Base-by-base conservation (phyloP, 2,329 filamentous ascomycete species). In the Colletotrichum navitas region DNA sequence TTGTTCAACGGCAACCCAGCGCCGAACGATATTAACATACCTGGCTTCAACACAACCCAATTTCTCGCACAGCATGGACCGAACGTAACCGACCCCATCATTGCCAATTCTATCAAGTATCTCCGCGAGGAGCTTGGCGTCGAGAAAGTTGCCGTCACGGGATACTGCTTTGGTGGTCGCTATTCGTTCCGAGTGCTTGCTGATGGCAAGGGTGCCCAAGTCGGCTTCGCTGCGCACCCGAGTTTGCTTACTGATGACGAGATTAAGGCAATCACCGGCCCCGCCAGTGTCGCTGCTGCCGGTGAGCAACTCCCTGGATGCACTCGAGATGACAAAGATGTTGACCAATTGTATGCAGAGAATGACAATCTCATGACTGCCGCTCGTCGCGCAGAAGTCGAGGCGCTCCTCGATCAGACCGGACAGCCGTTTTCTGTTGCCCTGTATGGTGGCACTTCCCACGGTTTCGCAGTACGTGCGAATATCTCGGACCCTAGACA, bases 391-490 rank as follows among this genome's bases (percentile, higher is more conserved):
- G 68, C 64, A 73, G 81, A 85, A 76, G 86, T 88, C 4, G 91
- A 93, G 79, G 85, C 85, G 34, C 86, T 92, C 36, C 84, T 94
- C 54, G 77, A 79, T 41, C 81, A 85, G 63, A 86, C 85, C 36
- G 82, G 80, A 3, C 80, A 85, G 68, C 82, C 90, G 10, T 95
- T 91, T 81, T 91, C 94, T 79, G 87, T 94, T 70, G 89, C 86
- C 73, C 81, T 95, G 52, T 95, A 91, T 84, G 88, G 89, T 21
- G 89, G 88, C 47, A 91, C 92, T 8, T 79, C 83, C 72, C 93
- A 96, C 78, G 93, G 93, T 0, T 96, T 95, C 76, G 91, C 90
- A 21, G 91, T 94, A 10, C 87, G 93, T 45, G 88, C 85, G 5
- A 90, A 95, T 76, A 67, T 86, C 36, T 82, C 81, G 3, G 82